A percentile compares a stretch with the other conserved stretches of the same genome.
These are phyloP conservation scores for Eucalyptus shirleyi DNA, from an alignment of 345 rosid species.

Conservation along the genomic window DNA sequence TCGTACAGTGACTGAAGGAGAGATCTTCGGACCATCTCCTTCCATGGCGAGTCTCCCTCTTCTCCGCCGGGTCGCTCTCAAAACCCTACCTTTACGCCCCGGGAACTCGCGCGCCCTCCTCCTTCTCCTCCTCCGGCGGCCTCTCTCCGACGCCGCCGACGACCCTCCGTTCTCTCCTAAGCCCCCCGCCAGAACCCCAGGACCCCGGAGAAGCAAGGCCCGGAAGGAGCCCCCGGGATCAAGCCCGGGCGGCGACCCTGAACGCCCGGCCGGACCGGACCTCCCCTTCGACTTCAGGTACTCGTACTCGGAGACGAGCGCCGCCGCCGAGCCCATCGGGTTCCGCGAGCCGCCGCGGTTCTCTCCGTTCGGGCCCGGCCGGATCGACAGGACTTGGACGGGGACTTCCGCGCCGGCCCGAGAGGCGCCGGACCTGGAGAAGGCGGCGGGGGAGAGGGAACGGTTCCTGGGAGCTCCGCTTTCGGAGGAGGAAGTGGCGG, in stretches of 20 bases:
- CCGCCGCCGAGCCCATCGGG: conserved; percentile 50
- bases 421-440: conserved; percentile 11
- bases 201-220: conserved; percentile 1
- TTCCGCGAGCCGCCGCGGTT: conserved; percentile 82
- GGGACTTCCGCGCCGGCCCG: conserved; percentile 51
- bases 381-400: conserved; percentile 69
- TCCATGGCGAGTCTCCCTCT: not conserved
- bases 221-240: not conserved
- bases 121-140: not conserved
- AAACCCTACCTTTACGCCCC: not conserved
- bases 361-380: conserved; percentile 87
- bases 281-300: conserved; percentile 80
- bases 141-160: not conserved
- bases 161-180: conserved; percentile 17
- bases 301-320: conserved; percentile 70
- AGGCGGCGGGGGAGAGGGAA: conserved; percentile 33
- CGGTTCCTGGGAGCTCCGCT: conserved; percentile 52
- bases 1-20: not conserved
- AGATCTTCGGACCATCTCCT: not conserved
- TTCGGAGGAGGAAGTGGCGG: conserved; percentile 50
- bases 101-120: not conserved
- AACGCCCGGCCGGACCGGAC: conserved; percentile 21
- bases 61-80: not conserved
- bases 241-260: not conserved
- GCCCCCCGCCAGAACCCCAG: not conserved